Evolutionary conservation across 345 rosid genomes (phyloP).

Genomic region (Pugionium dolabratum): DNA sequence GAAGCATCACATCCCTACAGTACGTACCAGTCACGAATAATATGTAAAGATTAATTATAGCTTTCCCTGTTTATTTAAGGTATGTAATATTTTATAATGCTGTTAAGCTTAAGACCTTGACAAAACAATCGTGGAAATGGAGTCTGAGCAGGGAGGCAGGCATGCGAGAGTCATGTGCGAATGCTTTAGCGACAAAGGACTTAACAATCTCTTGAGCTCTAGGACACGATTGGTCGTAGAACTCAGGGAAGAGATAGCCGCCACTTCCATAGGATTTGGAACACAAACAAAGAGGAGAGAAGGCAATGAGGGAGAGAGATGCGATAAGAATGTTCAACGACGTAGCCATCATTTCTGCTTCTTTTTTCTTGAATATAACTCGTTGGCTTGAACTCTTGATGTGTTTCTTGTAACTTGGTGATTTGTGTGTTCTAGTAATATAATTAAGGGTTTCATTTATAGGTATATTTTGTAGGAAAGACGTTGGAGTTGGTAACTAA

Average conservation of each 20-base stretch:
- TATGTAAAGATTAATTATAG: no score
- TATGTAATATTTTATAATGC: no score
- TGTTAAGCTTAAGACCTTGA: conserved; percentile 45
- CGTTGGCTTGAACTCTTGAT: not conserved
- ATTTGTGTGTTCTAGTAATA: conserved; percentile 12
- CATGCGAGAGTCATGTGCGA: conserved; percentile 60
- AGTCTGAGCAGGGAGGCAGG: conserved; percentile 77
- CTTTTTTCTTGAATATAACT: conserved; percentile 26
- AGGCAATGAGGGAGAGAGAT: conserved; percentile 42
- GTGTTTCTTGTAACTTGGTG: conserved; percentile 34
- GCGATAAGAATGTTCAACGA: conserved; percentile 38
- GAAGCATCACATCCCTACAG: conserved; percentile 87
- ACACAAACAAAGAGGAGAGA: conserved; percentile 54
- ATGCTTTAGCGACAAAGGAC: conserved; percentile 56
- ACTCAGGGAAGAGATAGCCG: conserved; percentile 61
- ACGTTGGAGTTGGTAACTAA: conserved; percentile 49
- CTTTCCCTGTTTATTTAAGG: no score
- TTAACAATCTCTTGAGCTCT: conserved; percentile 56
- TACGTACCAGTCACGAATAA: no score
- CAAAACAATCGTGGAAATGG: conserved; percentile 38
- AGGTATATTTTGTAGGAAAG: conserved; percentile 35
- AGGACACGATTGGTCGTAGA: conserved; percentile 74
- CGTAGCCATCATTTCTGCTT: conserved; percentile 40
- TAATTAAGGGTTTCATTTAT: conserved; percentile 35
- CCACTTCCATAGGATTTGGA: conserved; percentile 36